Conservation (phyloP, 2,329 filamentous ascomycete genomes). For the Sclerotinia minor region DNA sequence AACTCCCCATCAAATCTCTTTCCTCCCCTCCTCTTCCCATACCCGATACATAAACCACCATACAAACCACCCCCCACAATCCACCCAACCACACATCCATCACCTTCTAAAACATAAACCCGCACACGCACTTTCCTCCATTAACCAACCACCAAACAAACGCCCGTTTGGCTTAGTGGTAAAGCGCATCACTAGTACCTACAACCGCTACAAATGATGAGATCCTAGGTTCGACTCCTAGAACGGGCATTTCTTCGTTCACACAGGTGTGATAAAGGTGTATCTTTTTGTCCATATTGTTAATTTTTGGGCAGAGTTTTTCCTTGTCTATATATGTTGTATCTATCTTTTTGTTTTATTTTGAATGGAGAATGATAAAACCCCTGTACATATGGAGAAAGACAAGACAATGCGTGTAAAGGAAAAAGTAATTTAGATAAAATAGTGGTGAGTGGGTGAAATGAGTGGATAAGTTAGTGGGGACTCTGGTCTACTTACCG, state of each 20-base stretch:
- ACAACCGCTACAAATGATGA: not conserved
- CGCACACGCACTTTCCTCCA: accelerated
- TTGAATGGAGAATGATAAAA: no score
- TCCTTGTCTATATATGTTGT: no score
- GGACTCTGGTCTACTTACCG: not conserved
- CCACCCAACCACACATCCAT: no score
- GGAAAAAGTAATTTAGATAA: not conserved
- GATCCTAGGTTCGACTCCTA: slow-evolving; percentile 22
- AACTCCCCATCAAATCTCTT: no score
- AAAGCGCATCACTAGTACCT: slow-evolving; percentile 21
- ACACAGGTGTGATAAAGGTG: no score
- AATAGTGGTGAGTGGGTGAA: not conserved
- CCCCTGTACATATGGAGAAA: not conserved
- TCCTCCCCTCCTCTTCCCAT: no score
- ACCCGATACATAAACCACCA: no score
- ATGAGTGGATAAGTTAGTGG: not conserved
- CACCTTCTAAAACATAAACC: accelerated
- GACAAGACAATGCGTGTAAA: not conserved
- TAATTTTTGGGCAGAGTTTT: no score
- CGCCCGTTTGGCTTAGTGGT: slow-evolving; percentile 22
- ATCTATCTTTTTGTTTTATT: no score
- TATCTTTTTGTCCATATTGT: no score
- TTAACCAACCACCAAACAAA: not conserved
- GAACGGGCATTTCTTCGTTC: not conserved
- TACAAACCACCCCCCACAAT: no score